Base-by-base conservation (phyloP, 768 basidiomycete genomes). In the Boletales sp. region DNA sequence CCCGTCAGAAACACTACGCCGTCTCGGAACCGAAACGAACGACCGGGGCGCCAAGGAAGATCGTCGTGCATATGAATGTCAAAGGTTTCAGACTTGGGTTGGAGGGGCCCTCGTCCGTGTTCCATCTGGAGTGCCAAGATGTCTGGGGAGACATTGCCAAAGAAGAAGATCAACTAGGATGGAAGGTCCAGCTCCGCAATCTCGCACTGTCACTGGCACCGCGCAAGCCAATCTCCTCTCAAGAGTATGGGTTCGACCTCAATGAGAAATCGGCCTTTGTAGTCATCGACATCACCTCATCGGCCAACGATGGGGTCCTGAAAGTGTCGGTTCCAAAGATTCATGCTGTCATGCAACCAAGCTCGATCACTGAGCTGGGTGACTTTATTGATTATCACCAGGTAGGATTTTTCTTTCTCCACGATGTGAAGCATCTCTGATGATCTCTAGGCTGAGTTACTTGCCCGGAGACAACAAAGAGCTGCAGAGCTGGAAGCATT, bases 271-370 rank as follows among this genome's bases (percentile, higher is more conserved):
- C 88, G 5, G 94, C 92, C 1, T 96, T 93, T 65, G 87, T 96
- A 50, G 78, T 82, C 32, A 74, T 96, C 40, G 89, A 95, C 60
- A 75, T 90, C 59, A 76, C 79, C 37, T 70, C 78, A n/a, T 58
- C 65, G 6, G 60, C 56, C 18, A 72, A 75, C 43, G 61, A 62
- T 7, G 64, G 57, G 31, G 25, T 48, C n/a, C 41, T 90, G 25
- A 72, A 82, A 33, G 52, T 93, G 30, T 66, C 72, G 1, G 68
- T 94, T 19, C 81, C 79, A 8, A 90, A 87, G 66, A 82, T 92
- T 3, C 91, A 97, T 60, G 93, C 94, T 1, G 88, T 95, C 32
- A 86, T 96, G 87, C 93, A 94, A 65, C 86, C 94, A 10, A 90
- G 90, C 55, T 94, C 95, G 0, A 85, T 97, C 44, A 86, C 87